Percentiles rank a stretch among this genome's conserved stretches.
phyloP scores from a whole-genome alignment of 2,329 filamentous ascomycete genomes.

The Trichoderma arundinaceum region DNA sequence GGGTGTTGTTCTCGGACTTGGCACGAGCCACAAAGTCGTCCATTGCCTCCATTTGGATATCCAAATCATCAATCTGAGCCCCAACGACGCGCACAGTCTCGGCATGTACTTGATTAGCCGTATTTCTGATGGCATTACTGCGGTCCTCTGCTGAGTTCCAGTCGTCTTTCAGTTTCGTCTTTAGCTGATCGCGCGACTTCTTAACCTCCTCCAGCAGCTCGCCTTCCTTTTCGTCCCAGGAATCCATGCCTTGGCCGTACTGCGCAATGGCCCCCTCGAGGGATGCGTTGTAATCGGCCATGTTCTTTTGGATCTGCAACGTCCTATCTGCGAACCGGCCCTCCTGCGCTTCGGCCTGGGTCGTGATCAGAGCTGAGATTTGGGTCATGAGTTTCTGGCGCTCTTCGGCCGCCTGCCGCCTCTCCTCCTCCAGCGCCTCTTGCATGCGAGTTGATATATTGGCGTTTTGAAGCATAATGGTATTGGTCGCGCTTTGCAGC shows the following conservation, averaged over 20 bases:
- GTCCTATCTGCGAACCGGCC: constrained; percentile 70
- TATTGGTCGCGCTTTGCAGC: constrained; percentile 71
- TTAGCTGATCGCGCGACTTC: constrained; percentile 76
- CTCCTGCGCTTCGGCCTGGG: constrained; percentile 76
- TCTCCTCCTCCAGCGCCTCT: constrained; percentile 76
- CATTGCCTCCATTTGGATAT: constrained; percentile 84
- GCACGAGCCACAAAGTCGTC: constrained; percentile 90
- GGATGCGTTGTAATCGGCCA: constrained; percentile 65
- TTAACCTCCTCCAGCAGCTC: constrained; percentile 73
- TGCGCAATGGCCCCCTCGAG: constrained; percentile 69
- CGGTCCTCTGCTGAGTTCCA: constrained; percentile 81
- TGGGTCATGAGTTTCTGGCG: constrained; percentile 75
- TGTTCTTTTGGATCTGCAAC: constrained; percentile 64
- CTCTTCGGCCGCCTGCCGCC: constrained; percentile 72
- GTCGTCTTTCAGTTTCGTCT: constrained; percentile 82
- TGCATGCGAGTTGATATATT: constrained; percentile 70
- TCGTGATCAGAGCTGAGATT: constrained; percentile 76
- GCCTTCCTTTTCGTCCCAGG: constrained; percentile 73
- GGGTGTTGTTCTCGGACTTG: constrained; percentile 76
- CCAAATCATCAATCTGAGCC: constrained; percentile 84
- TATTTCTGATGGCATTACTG: constrained; percentile 81
- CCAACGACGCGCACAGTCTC: constrained; percentile 90
- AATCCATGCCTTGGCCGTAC: constrained; percentile 74
- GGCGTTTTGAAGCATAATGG: constrained; percentile 71
- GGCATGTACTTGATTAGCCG: constrained; percentile 85